Base-by-base conservation (phyloP, 345 rosid genomes). In the Linum usitatissimum region DNA sequence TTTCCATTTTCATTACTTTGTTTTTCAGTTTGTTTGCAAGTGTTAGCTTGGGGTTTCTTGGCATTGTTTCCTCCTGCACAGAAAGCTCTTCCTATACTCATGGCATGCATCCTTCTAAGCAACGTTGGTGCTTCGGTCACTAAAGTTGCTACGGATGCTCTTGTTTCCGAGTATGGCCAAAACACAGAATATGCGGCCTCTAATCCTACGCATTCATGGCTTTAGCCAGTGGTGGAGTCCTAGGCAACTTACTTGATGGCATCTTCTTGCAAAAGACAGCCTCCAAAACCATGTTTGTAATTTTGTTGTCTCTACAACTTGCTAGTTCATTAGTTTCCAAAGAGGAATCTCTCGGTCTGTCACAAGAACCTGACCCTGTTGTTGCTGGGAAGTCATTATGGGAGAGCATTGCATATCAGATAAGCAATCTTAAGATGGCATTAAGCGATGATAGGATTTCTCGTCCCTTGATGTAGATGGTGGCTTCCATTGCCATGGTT, bases 121-220 rank as follows among this genome's bases (percentile, higher is more conserved):
- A 91, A 91, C 74, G 75, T 85, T 12, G 98, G 98, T 9, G 95
- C 95, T 56, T 85, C 98, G 18, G 75, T 91, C 56, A 75, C 86
- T 18, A 96, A 91, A 78, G 96, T 91, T 13, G 89, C 96, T 9
- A 78, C 82, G 53, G 96, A 88, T 53, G 98, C 98, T 66, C 87
- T 91, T 59, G 87, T 91, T 38, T 86, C 96, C 19, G 98, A 88
- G 70, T 88, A 78, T 57, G 98, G 95, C 40, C 77, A 82, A 55
- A 81, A 66, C 79, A 78, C 63, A 66, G 62, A 63, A 71, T 76
- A 13, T 71, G 73, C 34, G 77, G 85, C 60, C 90, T 88, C 54
- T 96, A 91, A 66, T 85, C 95, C 58, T 91, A 85, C 59, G 93
- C 89, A 14, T 86, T 83, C 59, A 86, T 91, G 88, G 95, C 96